These are phyloP conservation scores for Priceomyces medius DNA, from an alignment of 805 yeast genomes.

Conservation along the genomic window DNA sequence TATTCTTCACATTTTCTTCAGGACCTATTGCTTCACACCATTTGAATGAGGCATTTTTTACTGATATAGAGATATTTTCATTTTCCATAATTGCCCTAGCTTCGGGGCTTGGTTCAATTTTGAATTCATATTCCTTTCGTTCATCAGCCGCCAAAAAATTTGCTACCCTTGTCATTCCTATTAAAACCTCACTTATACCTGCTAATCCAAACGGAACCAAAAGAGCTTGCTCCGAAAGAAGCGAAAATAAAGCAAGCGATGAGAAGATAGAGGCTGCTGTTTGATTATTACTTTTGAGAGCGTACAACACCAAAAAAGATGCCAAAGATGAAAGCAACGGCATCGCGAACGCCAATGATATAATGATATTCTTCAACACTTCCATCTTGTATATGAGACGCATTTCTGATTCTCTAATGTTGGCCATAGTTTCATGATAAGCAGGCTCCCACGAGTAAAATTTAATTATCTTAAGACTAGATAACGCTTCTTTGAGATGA, in stretches of 20 bases:
- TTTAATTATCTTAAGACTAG: constrained; percentile 75
- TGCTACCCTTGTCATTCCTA: constrained; percentile 58
- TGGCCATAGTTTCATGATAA: constrained; percentile 54
- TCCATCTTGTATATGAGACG: constrained; percentile 57
- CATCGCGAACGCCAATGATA: constrained; percentile 61
- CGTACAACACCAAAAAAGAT: constrained; percentile 33
- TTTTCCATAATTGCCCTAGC: constrained; percentile 13
- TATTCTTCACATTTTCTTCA: not conserved
- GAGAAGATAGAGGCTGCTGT: constrained; percentile 63
- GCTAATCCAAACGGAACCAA: constrained; percentile 66
- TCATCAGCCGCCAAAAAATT: constrained; percentile 31
- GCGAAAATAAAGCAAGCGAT: constrained; percentile 62
- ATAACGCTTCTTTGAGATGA: constrained; percentile 69
- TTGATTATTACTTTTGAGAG: constrained; percentile 19
- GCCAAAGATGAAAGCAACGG: constrained; percentile 70
- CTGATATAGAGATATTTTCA: constrained; percentile 43
- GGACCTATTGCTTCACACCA: constrained; percentile 46
- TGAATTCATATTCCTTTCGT: constrained; percentile 3
- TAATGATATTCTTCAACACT: constrained; percentile 54
- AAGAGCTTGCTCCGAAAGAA: constrained; percentile 56
- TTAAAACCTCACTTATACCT: constrained; percentile 60
- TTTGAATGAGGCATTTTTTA: constrained; percentile 56
- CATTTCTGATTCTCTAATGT: constrained; percentile 59
- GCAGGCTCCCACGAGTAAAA: constrained; percentile 87
- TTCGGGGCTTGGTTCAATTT: not conserved